These are phyloP conservation scores for Trichosanthes truncata DNA, from an alignment of 306 rosid genomes.

Conservation along the genomic window DNA sequence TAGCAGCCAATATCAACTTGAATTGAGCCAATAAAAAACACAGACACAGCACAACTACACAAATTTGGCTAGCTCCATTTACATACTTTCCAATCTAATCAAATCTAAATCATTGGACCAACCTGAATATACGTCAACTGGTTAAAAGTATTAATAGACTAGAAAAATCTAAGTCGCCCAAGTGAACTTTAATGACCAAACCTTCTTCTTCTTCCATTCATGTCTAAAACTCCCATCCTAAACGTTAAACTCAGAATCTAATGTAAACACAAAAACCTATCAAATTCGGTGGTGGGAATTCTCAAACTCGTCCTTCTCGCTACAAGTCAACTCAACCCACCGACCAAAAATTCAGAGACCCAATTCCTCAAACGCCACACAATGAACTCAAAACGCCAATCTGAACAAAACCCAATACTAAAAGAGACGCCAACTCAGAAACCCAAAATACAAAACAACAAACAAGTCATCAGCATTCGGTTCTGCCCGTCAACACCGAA, in stretches of 20 bases:
- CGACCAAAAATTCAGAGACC: not conserved
- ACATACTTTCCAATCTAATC: not conserved
- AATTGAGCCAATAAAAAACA: not conserved
- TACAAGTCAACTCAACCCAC: not conserved
- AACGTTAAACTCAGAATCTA: not conserved
- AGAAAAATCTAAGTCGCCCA: not conserved
- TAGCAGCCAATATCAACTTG: not conserved
- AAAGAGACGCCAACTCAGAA: not conserved
- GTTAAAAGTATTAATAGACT: not conserved
- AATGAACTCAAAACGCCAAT: not conserved
- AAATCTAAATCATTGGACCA: not conserved
- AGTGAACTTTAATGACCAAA: not conserved
- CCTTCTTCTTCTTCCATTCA: not conserved
- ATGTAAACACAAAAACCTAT: not conserved
- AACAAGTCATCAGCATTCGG: not conserved
- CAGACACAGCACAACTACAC: not conserved
- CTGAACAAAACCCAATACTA: not conserved
- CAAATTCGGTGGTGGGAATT: not conserved
- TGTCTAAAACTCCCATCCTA: not conserved
- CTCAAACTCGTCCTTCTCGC: not conserved
- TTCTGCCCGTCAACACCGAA: conserved; percentile 2
- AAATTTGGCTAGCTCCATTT: not conserved
- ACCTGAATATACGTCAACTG: not conserved
- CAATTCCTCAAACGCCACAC: not conserved
- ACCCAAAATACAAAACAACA: not conserved